Percentiles rank a stretch among this genome's conserved stretches.
phyloP scores from a whole-genome alignment of 352 stramenopile species.

The Aphanomyces astaci region DNA sequence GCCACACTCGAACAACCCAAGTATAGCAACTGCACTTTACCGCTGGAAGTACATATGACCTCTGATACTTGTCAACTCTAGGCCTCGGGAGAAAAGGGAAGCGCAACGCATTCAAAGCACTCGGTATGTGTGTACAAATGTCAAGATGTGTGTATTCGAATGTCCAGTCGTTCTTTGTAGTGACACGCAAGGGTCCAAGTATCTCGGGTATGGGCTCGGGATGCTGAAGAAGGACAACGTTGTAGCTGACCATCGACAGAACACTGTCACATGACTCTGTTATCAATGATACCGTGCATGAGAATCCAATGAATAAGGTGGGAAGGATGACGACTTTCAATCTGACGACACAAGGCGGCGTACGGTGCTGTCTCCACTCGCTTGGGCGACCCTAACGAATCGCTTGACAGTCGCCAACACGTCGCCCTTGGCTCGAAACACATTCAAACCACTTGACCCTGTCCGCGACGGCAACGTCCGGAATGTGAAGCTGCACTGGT shows the following conservation, averaged over 20 bases:
- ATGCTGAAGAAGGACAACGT: slow-evolving; percentile 73
- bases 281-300: too few relatives aligned
- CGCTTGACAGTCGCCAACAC: neutral
- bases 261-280: neutral
- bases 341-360: neutral
- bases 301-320: too few relatives aligned
- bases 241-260: slow-evolving; percentile 21
- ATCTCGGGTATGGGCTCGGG: slow-evolving; percentile 61
- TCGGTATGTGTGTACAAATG: neutral
- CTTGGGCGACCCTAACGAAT: neutral
- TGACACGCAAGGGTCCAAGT: slow-evolving; percentile 50
- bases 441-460: slow-evolving; percentile 5
- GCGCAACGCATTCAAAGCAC: too few relatives aligned
- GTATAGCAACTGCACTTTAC: too few relatives aligned
- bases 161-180: too few relatives aligned
- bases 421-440: slow-evolving; percentile 16
- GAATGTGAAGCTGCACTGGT: neutral
- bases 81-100: neutral
- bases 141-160: too few relatives aligned
- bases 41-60: too few relatives aligned
- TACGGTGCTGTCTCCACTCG: neutral
- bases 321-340: neutral
- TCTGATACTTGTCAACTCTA: neutral
- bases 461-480: neutral
- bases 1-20: neutral